Base-by-base conservation (phyloP, 768 basidiomycete species). In the Boletus insuetus region DNA sequence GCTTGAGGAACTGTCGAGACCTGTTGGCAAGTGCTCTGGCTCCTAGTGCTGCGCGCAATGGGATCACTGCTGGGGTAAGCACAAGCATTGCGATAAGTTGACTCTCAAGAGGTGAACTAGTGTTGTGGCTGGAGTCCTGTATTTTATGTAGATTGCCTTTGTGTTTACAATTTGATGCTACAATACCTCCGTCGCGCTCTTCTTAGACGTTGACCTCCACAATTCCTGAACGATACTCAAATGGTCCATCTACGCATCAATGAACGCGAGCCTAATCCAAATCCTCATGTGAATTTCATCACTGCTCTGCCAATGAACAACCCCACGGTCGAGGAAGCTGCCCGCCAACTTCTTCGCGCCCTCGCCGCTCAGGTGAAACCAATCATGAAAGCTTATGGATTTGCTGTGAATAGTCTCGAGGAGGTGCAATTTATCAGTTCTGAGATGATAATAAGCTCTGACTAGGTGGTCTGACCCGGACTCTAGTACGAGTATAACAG, bases 291-390 rank as follows among this genome's bases (percentile, higher is more conserved):
- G 58, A 91, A 91, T 69, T 93, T 91, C 67, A 88, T 91, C 42
- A 75, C 82, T 3, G 74, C 82, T 22, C 74, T 94, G 11, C 78
- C 78, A 55, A 64, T 63, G 49, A 29, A 56, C 8, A 75, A 80
- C 44, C 20, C 70, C 13, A 74, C 70, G 6, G 75, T 79, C 31
- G 76, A 82, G 57, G 85, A 88, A 54, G 82, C 83, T 46, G 86
- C 89, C 12, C 77, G 79, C 42, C 86, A 91, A 64, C 78, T 90
- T 31, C 74, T 94, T 51, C 80, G 88, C 7, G 87, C 90, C 3
- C 74, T 94, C 43, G 91, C 89, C 0, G 91, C 91, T 4, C 91
- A 93, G 70, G 88, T 93, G 29, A 80, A 82, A 58, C 91, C 91
- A 3, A 65, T 92, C 20, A 94, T 94, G 91, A 91, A 90, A 66